These are phyloP conservation scores for Kwoniella europaea DNA, from an alignment of 768 basidiomycete species.

Conservation along the genomic window DNA sequence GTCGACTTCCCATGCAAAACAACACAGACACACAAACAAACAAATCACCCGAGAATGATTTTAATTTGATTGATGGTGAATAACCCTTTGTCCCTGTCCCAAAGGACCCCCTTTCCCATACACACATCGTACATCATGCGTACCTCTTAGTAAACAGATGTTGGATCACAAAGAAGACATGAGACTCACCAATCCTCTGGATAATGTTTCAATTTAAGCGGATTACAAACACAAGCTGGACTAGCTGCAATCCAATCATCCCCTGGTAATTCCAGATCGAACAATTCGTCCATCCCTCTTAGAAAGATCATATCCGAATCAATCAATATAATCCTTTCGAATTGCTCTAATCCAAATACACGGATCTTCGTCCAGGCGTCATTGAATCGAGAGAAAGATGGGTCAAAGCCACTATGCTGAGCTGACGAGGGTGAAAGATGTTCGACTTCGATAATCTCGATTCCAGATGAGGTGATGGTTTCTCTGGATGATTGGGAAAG, in stretches of 20 bases:
- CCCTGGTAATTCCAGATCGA: constrained; percentile 48
- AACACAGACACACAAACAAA: background rate
- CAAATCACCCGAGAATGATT: background rate
- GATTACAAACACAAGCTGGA: constrained; percentile 95
- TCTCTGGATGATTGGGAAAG: constrained; percentile 64
- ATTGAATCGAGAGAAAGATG: constrained; percentile 62
- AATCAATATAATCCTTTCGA: constrained; percentile 53
- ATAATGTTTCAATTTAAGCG: constrained; percentile 79
- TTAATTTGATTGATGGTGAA: background rate
- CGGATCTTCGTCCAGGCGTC: constrained; percentile 71
- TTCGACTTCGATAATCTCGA: constrained; percentile 58
- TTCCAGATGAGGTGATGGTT: constrained; percentile 65
- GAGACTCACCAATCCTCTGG: constrained; percentile 77
- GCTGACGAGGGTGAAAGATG: constrained; percentile 41
- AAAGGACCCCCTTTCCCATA: background rate
- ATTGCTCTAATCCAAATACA: constrained; percentile 58
- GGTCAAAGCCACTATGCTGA: constrained; percentile 63
- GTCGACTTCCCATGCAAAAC: background rate
- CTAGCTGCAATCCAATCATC: constrained; percentile 79
- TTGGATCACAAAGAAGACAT: background rate
- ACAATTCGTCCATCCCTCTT: constrained; percentile 53
- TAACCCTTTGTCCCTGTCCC: background rate
- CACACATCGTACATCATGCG: too few relatives aligned
- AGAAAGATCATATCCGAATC: constrained; percentile 57
- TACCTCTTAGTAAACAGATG: too few relatives aligned